Conservation (phyloP, 2,329 filamentous ascomycete species). For the Stromatinia cepivora region DNA sequence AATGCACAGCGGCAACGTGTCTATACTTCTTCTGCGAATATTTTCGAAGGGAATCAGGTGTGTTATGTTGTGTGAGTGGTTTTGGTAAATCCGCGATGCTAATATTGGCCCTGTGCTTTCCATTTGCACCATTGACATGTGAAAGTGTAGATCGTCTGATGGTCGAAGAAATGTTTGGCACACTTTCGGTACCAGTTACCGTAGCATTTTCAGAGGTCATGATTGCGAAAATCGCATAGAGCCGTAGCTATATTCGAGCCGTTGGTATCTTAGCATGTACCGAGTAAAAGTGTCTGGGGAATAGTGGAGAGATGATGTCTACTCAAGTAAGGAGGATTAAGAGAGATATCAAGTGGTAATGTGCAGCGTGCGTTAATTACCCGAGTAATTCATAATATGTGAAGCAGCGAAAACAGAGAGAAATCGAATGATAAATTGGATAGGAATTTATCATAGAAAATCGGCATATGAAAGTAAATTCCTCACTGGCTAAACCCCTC, state of each 20-base stretch:
- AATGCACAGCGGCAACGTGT: slow-evolving; percentile 87
- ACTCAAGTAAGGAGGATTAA: not conserved
- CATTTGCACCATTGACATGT: slow-evolving; percentile 27
- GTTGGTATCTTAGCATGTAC: slow-evolving; percentile 4
- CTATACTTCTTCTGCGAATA: slow-evolving; percentile 69
- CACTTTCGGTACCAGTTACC: slow-evolving; percentile 30
- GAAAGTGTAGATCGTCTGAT: slow-evolving; percentile 35
- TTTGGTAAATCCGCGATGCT: slow-evolving; percentile 30
- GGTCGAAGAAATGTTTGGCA: slow-evolving; percentile 23
- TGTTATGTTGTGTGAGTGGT: slow-evolving; percentile 32
- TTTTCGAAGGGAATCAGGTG: slow-evolving; percentile 21
- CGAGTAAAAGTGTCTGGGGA: not conserved
- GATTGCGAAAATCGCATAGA: slow-evolving; percentile 27
- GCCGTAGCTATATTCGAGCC: not conserved
- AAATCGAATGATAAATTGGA: slow-evolving; percentile 3
- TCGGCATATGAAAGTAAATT: not conserved
- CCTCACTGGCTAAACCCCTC: slow-evolving; percentile 15
- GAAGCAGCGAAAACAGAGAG: slow-evolving; percentile 10
- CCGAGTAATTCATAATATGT: not conserved
- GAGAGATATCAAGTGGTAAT: slow-evolving; percentile 4
- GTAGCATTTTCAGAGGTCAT: slow-evolving; percentile 33
- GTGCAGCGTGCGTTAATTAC: not conserved
- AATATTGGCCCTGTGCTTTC: slow-evolving; percentile 19
- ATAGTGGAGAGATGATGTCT: not conserved
- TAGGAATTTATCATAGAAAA: slow-evolving; percentile 2